Evolutionary conservation across 768 basidiomycete genomes (phyloP).

Genomic region (Hypsizygus marmoreus): DNA sequence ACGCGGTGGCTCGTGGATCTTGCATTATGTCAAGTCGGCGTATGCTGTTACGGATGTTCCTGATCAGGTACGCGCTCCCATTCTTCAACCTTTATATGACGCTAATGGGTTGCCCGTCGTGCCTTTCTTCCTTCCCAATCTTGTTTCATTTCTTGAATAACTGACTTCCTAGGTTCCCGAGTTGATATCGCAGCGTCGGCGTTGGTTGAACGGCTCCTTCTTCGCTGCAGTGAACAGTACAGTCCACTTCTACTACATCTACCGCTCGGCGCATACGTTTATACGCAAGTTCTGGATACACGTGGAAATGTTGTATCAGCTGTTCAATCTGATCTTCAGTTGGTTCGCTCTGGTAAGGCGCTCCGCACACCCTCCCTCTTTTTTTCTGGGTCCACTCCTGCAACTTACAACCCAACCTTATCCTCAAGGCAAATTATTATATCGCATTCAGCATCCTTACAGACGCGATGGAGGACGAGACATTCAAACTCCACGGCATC

Average conservation of each 20-base stretch:
- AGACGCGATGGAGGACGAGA: slow-evolving; percentile 67
- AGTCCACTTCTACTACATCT: slow-evolving; percentile 93
- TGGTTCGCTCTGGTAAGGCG: slow-evolving; percentile 84
- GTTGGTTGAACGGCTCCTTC: slow-evolving; percentile 98
- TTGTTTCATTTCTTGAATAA: too few relatives aligned
- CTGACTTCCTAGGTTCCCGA: slow-evolving; percentile 74
- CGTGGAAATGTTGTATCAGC: slow-evolving; percentile 88
- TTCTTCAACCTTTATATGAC: too few relatives aligned
- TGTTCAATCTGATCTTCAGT: slow-evolving; percentile 88
- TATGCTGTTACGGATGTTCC: slow-evolving; percentile 94
- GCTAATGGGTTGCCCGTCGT: too few relatives aligned
- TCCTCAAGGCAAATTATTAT: slow-evolving; percentile 78
- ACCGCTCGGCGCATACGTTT: slow-evolving; percentile 83
- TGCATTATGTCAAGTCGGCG: slow-evolving; percentile 96
- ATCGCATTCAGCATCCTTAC: slow-evolving; percentile 85
- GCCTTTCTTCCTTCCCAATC: too few relatives aligned
- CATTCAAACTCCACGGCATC: slow-evolving; percentile 62
- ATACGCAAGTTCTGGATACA: slow-evolving; percentile 93
- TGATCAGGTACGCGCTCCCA: slow-evolving; percentile 67
- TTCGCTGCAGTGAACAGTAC: slow-evolving; percentile 94
- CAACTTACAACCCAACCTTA: not conserved
- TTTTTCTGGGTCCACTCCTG: not conserved
- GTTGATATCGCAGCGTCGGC: slow-evolving; percentile 89
- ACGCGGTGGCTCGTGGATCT: slow-evolving; percentile 82
- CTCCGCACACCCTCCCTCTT: not conserved